Evolutionary conservation across 805 yeast genomes (phyloP).

Genomic region (Starmerella khaoyaiensis): DNA sequence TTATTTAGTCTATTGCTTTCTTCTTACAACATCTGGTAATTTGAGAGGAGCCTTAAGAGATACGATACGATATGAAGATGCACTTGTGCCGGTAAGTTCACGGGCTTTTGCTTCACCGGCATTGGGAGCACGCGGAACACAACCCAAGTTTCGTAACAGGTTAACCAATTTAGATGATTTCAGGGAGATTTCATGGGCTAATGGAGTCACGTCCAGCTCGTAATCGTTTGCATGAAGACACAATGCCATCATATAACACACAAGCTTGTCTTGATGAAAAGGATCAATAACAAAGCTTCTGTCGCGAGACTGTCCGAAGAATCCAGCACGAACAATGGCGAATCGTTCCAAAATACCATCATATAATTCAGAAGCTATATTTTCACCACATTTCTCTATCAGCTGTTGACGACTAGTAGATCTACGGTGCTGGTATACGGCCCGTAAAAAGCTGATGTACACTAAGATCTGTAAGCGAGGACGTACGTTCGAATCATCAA

Average conservation of each 20-base stretch:
- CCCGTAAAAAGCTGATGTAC: constrained; percentile 67
- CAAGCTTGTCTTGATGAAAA: constrained; percentile 68
- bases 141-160: constrained; percentile 72
- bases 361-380: constrained; percentile 56
- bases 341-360: constrained; percentile 63
- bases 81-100: constrained; percentile 26
- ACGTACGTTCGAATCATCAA: constrained; percentile 37
- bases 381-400: constrained; percentile 44
- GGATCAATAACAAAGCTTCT: constrained; percentile 77
- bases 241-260: constrained; percentile 63
- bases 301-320: constrained; percentile 60
- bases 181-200: constrained; percentile 72
- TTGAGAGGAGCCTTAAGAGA: constrained; percentile 76
- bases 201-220: constrained; percentile 59
- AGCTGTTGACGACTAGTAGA: constrained; percentile 46
- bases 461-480: constrained; percentile 41
- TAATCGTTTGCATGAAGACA: constrained; percentile 66
- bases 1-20: constrained; percentile 25
- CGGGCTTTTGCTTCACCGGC: constrained; percentile 28
- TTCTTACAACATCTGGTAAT: constrained; percentile 68
- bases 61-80: constrained; percentile 60
- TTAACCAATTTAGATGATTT: constrained; percentile 60
- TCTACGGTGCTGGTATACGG: constrained; percentile 65
- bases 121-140: constrained; percentile 57
- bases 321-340: constrained; percentile 49